Evolutionary conservation across 257 asterid species (phyloP), one percentile per base, ranked within the genome.

Genomic region (Nicotiana knightiana): DNA sequence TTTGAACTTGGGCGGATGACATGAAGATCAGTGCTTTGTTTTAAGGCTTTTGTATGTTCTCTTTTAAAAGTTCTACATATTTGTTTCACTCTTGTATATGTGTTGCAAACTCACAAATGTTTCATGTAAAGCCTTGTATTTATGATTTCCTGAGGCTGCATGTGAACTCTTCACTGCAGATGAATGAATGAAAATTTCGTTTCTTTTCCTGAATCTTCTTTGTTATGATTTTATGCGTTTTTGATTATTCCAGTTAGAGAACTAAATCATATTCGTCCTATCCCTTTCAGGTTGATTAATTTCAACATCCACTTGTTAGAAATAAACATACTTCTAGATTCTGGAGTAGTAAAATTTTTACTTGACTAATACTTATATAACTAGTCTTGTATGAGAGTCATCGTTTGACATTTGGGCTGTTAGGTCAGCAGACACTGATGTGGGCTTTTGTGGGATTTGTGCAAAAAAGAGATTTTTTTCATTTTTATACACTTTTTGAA

Each of bases 61-160:
- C 53, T 75, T 51, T 24, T 28, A 51, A 63, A 75, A 75, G 80
- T 75, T 48, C 28, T 51, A 75, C 63, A 75, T 75, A 75, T 51
- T 51, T 75, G 62, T 73, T 37, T 48, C 61, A 3, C 62, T 48
- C 51, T 73, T 73, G 80, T 51, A 75, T 28, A 75, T 51, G 80
- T 75, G 63, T 75, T 75, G 63, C 79, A 75, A 75, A 51, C 46
- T 48, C 53, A 26, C 63, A 15, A 51, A 48, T 75, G 62, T 51
- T 75, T 71, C 30, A 51, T 3, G 26, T 75, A 6, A 75, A 51
- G 63, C 43, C 28, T 75, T 75, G 80, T 75, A 75, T 51, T 51
- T 75, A 51, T 75, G 63, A 67, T 67, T 67, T 67, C 15, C 53
- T 17, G 53, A 3, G 53, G 35, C 53, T 67, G 15, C 76, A 33